These are phyloP conservation scores for Calonectria pteridis DNA, from an alignment of 2,329 filamentous ascomycete genomes.

Conservation along the genomic window DNA sequence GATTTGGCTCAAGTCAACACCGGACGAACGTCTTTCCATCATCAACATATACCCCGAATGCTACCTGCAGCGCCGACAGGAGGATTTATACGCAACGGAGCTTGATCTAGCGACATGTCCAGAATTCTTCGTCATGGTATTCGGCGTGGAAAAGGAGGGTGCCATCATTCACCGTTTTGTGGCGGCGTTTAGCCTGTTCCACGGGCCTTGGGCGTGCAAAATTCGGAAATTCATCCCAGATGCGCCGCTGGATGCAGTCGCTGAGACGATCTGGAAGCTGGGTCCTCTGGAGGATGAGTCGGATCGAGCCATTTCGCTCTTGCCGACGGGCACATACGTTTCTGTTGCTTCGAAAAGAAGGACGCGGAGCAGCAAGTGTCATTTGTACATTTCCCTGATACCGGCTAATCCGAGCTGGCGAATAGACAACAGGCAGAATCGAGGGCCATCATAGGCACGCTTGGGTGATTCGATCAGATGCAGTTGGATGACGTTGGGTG, in stretches of 20 bases:
- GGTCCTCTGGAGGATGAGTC: neutral
- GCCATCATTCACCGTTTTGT: neutral
- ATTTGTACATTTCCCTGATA: conserved; percentile 15
- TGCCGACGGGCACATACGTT: conserved; percentile 19
- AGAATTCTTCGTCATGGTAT: conserved; percentile 20
- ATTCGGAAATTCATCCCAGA: conserved; percentile 11
- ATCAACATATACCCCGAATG: conserved; percentile 14
- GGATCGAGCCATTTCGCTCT: conserved; percentile 9
- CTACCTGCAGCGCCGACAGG: neutral
- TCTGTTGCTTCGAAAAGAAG: conserved; percentile 17
- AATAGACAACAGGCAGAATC: neutral
- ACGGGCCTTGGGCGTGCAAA: conserved; percentile 18
- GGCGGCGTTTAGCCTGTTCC: conserved; percentile 15
- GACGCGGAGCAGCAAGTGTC: conserved; percentile 8
- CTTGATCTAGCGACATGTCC: conserved; percentile 1
- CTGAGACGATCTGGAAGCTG: conserved; percentile 6
- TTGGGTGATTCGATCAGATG: neutral
- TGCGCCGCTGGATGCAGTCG: neutral
- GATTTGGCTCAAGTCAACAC: conserved; percentile 11
- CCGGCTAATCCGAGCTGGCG: neutral
- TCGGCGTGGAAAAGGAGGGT: conserved; percentile 7
- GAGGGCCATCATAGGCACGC: neutral
- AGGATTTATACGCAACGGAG: conserved; percentile 9
- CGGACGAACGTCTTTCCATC: conserved; percentile 13
- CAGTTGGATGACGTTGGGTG: too few species aligned